Conservation (phyloP, 306 rosid species). For the Gynostemma pentaphyllum region DNA sequence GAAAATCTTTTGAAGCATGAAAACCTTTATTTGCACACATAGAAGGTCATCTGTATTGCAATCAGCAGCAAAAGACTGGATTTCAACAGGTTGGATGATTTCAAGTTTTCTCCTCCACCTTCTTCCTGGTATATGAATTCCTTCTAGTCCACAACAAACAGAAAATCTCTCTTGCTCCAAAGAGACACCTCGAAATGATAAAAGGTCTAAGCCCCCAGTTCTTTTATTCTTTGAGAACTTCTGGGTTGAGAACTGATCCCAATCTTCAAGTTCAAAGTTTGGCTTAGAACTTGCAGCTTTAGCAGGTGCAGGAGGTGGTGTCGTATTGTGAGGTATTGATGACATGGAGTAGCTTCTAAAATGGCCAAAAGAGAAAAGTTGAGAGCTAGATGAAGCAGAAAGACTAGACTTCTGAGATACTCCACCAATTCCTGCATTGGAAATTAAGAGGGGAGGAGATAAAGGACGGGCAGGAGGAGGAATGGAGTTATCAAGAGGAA, state of each 20-base stretch:
- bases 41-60: conserved; percentile 85
- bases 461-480: conserved; percentile 36
- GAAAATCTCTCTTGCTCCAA: conserved; percentile 84
- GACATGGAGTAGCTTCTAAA: conserved; percentile 98
- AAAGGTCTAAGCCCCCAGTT: conserved; percentile 39
- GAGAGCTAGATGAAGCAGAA: conserved; percentile 54
- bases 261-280: conserved; percentile 56
- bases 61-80: conserved; percentile 72
- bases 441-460: conserved; percentile 40
- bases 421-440: conserved; percentile 46
- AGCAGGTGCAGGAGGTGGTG: conserved; percentile 34
- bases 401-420: conserved; percentile 40
- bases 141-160: conserved; percentile 87
- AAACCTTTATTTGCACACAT: conserved; percentile 91
- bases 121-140: conserved; percentile 79
- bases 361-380: conserved; percentile 50
- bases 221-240: conserved; percentile 33
- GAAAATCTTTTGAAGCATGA: conserved; percentile 14
- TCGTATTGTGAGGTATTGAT: conserved; percentile 55
- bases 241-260: conserved; percentile 60
- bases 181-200: conserved; percentile 85
- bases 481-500: conserved; percentile 69
- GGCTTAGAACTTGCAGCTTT: conserved; percentile 78
- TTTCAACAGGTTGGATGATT: conserved; percentile 73
- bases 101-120: conserved; percentile 93